These are phyloP conservation scores for Fusarium veterinarium DNA, from an alignment of 2,329 filamentous ascomycete species.

Conservation along the genomic window DNA sequence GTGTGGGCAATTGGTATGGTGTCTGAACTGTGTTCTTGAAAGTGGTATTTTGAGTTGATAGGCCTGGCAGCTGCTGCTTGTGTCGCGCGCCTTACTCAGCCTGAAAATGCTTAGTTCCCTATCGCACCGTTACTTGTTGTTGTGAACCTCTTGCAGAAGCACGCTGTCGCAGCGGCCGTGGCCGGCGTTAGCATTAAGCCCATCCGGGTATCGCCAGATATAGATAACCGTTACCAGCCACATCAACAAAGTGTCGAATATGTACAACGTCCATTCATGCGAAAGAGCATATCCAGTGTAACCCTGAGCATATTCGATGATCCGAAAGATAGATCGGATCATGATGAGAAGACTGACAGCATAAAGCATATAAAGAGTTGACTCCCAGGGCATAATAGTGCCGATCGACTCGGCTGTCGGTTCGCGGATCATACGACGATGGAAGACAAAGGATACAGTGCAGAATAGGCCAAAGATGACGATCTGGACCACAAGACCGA, in stretches of 20 bases:
- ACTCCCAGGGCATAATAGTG: too few species aligned
- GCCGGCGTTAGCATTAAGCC: background rate
- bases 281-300: background rate
- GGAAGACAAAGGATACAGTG: background rate
- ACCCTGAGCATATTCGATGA: background rate
- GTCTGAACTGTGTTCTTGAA: too few species aligned
- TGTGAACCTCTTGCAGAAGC: background rate
- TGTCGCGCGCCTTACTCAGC: too few species aligned
- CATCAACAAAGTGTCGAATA: background rate
- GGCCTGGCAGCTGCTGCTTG: too few species aligned
- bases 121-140: background rate
- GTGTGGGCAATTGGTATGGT: too few species aligned
- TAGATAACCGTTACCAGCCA: background rate
- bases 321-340: background rate
- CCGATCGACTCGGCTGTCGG: background rate
- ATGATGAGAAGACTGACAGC: background rate
- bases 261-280: background rate
- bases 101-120: rapidly evolving
- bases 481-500: background rate
- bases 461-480: background rate
- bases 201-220: background rate
- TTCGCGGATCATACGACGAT: background rate
- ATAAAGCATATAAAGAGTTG: background rate
- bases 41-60: too few species aligned
- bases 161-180: background rate